A percentile compares a stretch with the other conserved stretches of the same genome.
Evolutionary conservation across 2,329 filamentous ascomycete genomes (phyloP).

Genomic region (Pleurostoma richardsiae): DNA sequence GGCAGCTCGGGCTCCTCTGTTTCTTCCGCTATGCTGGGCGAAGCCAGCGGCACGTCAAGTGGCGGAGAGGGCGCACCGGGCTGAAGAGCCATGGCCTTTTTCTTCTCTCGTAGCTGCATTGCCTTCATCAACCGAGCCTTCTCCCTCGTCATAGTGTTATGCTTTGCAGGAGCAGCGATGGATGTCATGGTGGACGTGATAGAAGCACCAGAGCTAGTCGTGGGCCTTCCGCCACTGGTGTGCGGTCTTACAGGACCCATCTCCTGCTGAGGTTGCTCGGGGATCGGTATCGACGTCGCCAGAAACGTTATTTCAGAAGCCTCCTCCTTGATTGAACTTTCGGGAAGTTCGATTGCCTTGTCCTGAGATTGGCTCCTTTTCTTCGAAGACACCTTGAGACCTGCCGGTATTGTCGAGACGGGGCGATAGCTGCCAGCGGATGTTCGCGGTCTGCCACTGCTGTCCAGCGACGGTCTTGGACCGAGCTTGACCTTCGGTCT

Average conservation of each 20-base stretch:
- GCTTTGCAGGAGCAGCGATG: constrained; percentile 25
- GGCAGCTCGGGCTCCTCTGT: constrained; percentile 16
- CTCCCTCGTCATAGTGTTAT: constrained; percentile 69
- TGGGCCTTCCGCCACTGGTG: constrained; percentile 29
- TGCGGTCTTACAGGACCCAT: constrained; percentile 22
- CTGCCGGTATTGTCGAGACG: constrained; percentile 73
- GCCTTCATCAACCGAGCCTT: constrained; percentile 93
- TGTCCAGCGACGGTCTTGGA: constrained; percentile 72
- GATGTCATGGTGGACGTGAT: constrained; percentile 31
- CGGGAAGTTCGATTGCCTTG: constrained; percentile 18
- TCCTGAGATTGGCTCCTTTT: constrained; percentile 43
- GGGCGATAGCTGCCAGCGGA: constrained; percentile 60
- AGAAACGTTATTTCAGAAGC: constrained; percentile 28
- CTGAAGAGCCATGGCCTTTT: constrained; percentile 42
- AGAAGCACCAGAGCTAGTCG: constrained; percentile 39
- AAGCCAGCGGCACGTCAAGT: constrained; percentile 17
- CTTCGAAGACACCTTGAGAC: constrained; percentile 66
- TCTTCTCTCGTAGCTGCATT: constrained; percentile 82
- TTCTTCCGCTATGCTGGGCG: constrained; percentile 18
- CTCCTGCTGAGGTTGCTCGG: constrained; percentile 22
- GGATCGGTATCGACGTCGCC: constrained; percentile 27
- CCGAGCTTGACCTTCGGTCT: constrained; percentile 87
- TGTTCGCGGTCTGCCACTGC: constrained; percentile 55
- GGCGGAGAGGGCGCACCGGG: constrained; percentile 10
- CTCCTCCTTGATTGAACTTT: constrained; percentile 29